Conservation (phyloP, 768 basidiomycete species). For the Paxillus rubicundulus region DNA sequence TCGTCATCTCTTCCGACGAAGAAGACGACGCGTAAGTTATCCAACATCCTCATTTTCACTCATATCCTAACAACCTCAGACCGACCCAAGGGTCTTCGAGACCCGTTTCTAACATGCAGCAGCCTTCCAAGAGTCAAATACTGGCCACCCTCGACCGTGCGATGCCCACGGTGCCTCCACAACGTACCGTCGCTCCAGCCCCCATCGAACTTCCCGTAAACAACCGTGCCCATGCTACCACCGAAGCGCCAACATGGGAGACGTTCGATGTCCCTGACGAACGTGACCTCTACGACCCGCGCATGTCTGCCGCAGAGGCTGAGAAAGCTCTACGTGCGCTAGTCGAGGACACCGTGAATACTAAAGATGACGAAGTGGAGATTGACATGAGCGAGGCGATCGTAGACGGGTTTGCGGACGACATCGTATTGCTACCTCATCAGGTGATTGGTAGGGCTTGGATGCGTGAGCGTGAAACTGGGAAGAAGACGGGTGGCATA, state of each 20-base stretch:
- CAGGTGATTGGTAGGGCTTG: conserved; percentile 83
- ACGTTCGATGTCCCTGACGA: conserved; percentile 31
- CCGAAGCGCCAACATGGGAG: conserved; percentile 23
- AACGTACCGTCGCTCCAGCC: conserved; percentile 28
- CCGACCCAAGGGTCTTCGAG: conserved; percentile 1
- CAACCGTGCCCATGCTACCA: conserved; percentile 14
- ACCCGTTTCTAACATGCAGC: background rate
- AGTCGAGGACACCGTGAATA: conserved; percentile 61
- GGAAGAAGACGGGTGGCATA: conserved; percentile 82
- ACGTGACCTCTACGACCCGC: conserved; percentile 26
- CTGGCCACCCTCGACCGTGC: conserved; percentile 27
- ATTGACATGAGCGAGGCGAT: conserved; percentile 63
- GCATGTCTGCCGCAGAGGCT: conserved; percentile 53
- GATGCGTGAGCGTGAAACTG: conserved; percentile 83
- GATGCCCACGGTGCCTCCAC: conserved; percentile 6
- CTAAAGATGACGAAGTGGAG: conserved; percentile 44
- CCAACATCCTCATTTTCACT: background rate
- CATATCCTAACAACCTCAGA: conserved; percentile 9
- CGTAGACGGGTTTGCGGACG: conserved; percentile 75
- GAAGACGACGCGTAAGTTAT: conserved; percentile 16
- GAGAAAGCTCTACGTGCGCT: conserved; percentile 78
- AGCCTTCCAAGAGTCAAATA: conserved; percentile 13
- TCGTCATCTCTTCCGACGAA: conserved; percentile 35
- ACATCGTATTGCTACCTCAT: conserved; percentile 75
- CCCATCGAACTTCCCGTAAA: conserved; percentile 30